phyloP scores from a whole-genome alignment of 768 basidiomycete genomes.

The Clitopilus passeckerianus region DNA sequence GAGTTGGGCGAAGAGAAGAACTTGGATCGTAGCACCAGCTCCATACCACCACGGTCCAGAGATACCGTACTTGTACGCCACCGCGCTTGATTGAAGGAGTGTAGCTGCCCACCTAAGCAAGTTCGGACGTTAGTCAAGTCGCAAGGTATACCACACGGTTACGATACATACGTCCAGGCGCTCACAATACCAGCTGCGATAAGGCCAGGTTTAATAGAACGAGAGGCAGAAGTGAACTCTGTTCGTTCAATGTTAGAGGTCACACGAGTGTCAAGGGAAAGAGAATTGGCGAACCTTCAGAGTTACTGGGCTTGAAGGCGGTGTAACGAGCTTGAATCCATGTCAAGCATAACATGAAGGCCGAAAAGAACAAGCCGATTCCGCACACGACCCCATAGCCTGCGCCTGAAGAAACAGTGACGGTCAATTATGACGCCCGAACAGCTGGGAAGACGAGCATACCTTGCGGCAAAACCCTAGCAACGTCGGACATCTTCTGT shows the following conservation, averaged over 20 bases:
- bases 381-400: conserved; percentile 38
- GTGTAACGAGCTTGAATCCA: conserved; percentile 84
- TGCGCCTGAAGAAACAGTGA: conserved; percentile 9
- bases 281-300: conserved; percentile 35
- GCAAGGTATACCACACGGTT: conserved; percentile 39
- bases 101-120: not conserved
- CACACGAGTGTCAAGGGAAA: not conserved
- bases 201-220: conserved; percentile 85
- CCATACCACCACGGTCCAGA: conserved; percentile 92
- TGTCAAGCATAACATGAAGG: conserved; percentile 73
- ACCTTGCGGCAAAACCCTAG: not conserved
- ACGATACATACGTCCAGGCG: conserved; percentile 91
- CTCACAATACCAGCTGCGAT: conserved; percentile 92
- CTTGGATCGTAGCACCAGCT: conserved; percentile 82
- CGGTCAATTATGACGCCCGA: not conserved
- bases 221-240: conserved; percentile 78
- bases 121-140: not conserved
- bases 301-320: conserved; percentile 66
- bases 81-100: conserved; percentile 71
- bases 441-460: not conserved
- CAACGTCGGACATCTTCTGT: not conserved
- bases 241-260: not conserved
- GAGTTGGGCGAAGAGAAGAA: conserved; percentile 87
- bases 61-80: conserved; percentile 82
- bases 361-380: conserved; percentile 86